Evolutionary conservation across 331 rosid species (phyloP).

Genomic region (Acacia concinna): DNA sequence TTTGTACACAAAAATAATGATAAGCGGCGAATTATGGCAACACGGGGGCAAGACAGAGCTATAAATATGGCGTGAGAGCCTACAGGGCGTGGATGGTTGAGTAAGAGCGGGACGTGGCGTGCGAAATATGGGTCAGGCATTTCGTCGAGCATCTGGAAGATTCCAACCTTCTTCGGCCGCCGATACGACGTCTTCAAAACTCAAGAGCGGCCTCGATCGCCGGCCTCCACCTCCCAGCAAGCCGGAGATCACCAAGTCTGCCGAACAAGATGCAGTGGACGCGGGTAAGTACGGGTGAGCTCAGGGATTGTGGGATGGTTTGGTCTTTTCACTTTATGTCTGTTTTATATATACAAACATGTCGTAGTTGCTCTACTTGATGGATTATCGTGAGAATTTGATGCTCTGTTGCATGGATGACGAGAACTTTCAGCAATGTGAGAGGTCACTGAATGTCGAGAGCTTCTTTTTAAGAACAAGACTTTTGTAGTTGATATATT

Average conservation of each 20-base stretch:
- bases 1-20: background rate
- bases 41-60: background rate
- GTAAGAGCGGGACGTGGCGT: background rate
- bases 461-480: background rate
- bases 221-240: slow-evolving; percentile 48
- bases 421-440: background rate
- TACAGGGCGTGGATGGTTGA: background rate
- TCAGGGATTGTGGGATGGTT: background rate
- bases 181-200: slow-evolving; percentile 46
- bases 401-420: slow-evolving; percentile 6
- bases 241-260: slow-evolving; percentile 44
- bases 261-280: slow-evolving; percentile 32
- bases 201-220: slow-evolving; percentile 46
- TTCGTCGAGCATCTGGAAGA: slow-evolving; percentile 96
- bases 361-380: background rate
- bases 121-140: slow-evolving; percentile 85
- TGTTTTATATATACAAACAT: background rate
- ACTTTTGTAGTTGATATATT: background rate
- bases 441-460: background rate
- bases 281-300: slow-evolving; percentile 48
- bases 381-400: background rate
- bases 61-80: slow-evolving; percentile 2
- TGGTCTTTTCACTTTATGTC: slow-evolving; percentile 1
- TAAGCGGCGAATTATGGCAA: background rate
- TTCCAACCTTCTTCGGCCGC: slow-evolving; percentile 51